phyloP scores from a whole-genome alignment of 2,329 filamentous ascomycete species.

The Xylariaceae sp. region DNA sequence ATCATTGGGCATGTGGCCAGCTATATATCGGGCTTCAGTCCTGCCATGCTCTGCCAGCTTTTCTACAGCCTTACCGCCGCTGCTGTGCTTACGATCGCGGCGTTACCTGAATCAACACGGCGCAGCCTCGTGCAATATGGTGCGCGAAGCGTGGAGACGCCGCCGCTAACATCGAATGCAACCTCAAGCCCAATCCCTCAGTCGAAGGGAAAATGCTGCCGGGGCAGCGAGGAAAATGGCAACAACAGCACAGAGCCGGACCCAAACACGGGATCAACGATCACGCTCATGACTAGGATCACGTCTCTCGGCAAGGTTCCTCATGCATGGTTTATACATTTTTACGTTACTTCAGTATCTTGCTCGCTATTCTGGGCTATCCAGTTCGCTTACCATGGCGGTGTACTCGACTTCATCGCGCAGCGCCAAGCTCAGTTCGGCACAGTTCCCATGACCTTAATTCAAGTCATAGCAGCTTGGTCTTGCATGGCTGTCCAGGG shows the following conservation, averaged over 20 bases:
- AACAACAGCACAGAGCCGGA: conserved; percentile 2
- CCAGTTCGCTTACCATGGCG: conserved; percentile 56
- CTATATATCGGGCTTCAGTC: conserved; percentile 13
- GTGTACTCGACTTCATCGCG: conserved; percentile 45
- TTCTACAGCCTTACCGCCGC: conserved; percentile 42
- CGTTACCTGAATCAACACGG: conserved; percentile 40
- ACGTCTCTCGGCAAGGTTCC: conserved; percentile 59
- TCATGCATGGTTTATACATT: conserved; percentile 85
- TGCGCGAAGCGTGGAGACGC: conserved; percentile 32
- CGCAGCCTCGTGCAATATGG: conserved; percentile 47
- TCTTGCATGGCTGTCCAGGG: conserved; percentile 72
- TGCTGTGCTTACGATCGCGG: conserved; percentile 37
- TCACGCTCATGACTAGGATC: conserved; percentile 27
- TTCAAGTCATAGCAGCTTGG: conserved; percentile 65
- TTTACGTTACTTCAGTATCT: conserved; percentile 70
- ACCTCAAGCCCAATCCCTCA: not conserved
- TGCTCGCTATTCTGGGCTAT: conserved; percentile 71
- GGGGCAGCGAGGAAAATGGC: conserved; percentile 2
- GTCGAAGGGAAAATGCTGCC: not conserved
- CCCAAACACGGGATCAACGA: conserved; percentile 12
- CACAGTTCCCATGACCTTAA: conserved; percentile 48
- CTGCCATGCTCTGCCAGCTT: conserved; percentile 36
- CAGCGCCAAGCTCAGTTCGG: conserved; percentile 29
- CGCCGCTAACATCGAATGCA: conserved; percentile 3
- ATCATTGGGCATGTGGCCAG: conserved; percentile 1